These are phyloP conservation scores for Podospora conica DNA, from an alignment of 495 filamentous ascomycete species.

Conservation along the genomic window DNA sequence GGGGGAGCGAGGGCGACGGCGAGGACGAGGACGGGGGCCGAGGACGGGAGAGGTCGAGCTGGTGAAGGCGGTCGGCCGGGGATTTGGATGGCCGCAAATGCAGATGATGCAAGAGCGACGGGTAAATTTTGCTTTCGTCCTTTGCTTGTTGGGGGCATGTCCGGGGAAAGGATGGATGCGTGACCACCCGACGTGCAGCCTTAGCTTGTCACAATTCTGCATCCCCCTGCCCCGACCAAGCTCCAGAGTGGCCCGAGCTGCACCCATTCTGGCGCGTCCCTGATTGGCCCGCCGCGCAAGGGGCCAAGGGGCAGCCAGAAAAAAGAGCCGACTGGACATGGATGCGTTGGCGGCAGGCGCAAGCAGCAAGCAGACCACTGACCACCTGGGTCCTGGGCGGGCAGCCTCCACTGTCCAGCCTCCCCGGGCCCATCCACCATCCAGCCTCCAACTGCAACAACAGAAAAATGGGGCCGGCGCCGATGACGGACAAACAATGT, in stretches of 20 bases:
- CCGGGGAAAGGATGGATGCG: slow-evolving; percentile 16
- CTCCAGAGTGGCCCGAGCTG: slow-evolving; percentile 19
- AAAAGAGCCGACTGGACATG: slow-evolving; percentile 19
- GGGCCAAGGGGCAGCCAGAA: slow-evolving; percentile 3
- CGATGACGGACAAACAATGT: background rate
- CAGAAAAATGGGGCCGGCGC: background rate
- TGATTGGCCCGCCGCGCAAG: slow-evolving; percentile 3
- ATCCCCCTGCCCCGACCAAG: slow-evolving; percentile 7
- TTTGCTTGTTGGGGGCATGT: slow-evolving; percentile 9
- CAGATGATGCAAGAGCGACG: slow-evolving; percentile 3
- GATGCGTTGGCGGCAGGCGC: slow-evolving; percentile 14
- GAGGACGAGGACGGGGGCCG: background rate
- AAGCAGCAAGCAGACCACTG: background rate
- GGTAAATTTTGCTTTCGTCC: slow-evolving; percentile 19
- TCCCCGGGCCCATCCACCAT: too few species aligned
- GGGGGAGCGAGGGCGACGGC: background rate
- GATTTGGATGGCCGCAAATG: slow-evolving; percentile 1
- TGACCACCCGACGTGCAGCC: slow-evolving; percentile 18
- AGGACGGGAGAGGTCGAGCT: background rate
- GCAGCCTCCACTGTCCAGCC: too few species aligned
- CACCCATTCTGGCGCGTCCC: background rate
- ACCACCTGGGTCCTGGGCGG: too few species aligned
- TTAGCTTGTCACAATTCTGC: slow-evolving; percentile 8
- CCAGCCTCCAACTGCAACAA: background rate
- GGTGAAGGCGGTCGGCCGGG: too few species aligned